Percentiles rank a stretch among this genome's conserved stretches.
phyloP scores from a whole-genome alignment of 805 yeast genomes.

The Priceomyces haplophilus region DNA sequence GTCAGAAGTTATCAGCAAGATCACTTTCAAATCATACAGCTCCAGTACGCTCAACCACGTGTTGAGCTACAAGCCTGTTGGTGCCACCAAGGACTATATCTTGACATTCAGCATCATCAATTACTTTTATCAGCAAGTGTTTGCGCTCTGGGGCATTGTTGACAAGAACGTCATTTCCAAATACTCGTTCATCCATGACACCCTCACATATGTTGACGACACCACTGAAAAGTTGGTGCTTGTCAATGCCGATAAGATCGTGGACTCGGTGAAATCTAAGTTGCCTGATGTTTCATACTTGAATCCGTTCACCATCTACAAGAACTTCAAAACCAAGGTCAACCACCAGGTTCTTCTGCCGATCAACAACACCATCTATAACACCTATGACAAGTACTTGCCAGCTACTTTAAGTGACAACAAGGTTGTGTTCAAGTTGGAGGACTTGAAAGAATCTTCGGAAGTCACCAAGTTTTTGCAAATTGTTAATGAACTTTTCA shows the following conservation, averaged over 20 bases:
- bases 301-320: conserved; percentile 10
- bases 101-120: conserved; percentile 25
- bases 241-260: conserved; percentile 18
- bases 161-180: conserved; percentile 21
- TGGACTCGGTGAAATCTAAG: conserved; percentile 5
- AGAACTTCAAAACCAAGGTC: conserved; percentile 8
- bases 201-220: conserved; percentile 20
- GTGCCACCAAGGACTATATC: conserved; percentile 17
- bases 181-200: conserved; percentile 16
- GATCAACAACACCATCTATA: conserved; percentile 14
- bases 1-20: conserved; percentile 8
- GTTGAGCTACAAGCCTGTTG: conserved; percentile 28
- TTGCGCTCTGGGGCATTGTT: conserved; percentile 19
- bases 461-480: conserved; percentile 18
- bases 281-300: conserved; percentile 11
- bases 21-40: conserved; percentile 18
- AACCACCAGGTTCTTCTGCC: conserved; percentile 10
- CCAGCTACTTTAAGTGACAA: conserved; percentile 25
- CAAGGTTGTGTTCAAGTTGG: conserved; percentile 25
- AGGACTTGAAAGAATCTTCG: conserved; percentile 12
- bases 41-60: conserved; percentile 35
- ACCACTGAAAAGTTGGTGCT: conserved; percentile 23
- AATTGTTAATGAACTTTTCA: conserved; percentile 18
- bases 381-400: conserved; percentile 20
- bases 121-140: conserved; percentile 20